Conservation (phyloP, 495 filamentous ascomycete genomes). For the Xylaria telfairii region DNA sequence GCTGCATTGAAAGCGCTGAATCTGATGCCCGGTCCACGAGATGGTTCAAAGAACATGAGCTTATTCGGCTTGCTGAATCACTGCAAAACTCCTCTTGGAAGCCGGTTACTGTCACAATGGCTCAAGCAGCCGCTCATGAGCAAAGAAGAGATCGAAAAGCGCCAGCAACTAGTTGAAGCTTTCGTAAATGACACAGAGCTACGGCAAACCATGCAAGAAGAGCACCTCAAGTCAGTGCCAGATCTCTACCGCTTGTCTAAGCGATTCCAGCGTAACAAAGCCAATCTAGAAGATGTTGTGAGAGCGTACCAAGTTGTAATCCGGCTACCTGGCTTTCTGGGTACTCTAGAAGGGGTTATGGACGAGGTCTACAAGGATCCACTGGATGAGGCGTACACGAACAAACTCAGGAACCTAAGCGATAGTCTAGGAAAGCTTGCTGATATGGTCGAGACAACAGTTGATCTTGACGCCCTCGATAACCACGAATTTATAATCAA, state of each 20-base stretch:
- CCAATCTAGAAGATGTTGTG: constrained; percentile 94
- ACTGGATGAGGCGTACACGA: constrained; percentile 85
- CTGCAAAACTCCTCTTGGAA: constrained; percentile 95
- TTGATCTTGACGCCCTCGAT: constrained; percentile 93
- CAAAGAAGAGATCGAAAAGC: constrained; percentile 83
- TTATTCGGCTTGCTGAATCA: constrained; percentile 93
- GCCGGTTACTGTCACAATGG: constrained; percentile 92
- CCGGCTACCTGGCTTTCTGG: constrained; percentile 87
- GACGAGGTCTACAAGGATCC: constrained; percentile 92
- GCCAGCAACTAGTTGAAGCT: constrained; percentile 93
- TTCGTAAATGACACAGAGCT: constrained; percentile 94
- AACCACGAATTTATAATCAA: constrained; percentile 99
- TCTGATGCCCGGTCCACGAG: constrained; percentile 92
- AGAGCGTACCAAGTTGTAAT: constrained; percentile 93
- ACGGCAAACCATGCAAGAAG: constrained; percentile 96
- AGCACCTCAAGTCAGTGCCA: constrained; percentile 91
- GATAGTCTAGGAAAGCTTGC: constrained; percentile 85
- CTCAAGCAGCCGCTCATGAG: constrained; percentile 98
- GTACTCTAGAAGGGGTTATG: constrained; percentile 89
- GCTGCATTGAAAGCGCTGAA: constrained; percentile 93
- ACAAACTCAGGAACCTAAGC: constrained; percentile 75
- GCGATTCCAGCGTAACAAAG: constrained; percentile 88
- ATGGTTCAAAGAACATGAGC: constrained; percentile 97
- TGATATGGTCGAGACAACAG: constrained; percentile 98
- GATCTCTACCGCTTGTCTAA: constrained; percentile 94